These are phyloP conservation scores for Claviceps fusiformis DNA, from an alignment of 2,329 filamentous ascomycete genomes.

Conservation along the genomic window DNA sequence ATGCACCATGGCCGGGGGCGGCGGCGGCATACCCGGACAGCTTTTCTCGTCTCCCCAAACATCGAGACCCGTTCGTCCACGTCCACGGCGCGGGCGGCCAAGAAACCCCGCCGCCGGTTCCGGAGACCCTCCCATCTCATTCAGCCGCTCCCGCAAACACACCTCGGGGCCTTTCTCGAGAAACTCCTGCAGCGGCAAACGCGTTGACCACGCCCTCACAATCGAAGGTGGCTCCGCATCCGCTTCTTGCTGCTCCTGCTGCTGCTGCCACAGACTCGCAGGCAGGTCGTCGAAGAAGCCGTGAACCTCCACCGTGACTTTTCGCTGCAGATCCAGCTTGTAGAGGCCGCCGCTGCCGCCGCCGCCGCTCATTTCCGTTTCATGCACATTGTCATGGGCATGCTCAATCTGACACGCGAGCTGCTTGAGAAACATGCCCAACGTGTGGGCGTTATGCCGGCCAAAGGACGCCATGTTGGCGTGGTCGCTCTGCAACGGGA, in stretches of 20 bases:
- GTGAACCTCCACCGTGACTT: conserved; percentile 40
- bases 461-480: conserved; percentile 42
- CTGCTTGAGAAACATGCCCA: conserved; percentile 26
- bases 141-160: conserved; percentile 40
- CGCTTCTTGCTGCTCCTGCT: neutral
- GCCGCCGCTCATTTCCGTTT: conserved; percentile 9
- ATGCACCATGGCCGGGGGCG: neutral
- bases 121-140: conserved; percentile 20
- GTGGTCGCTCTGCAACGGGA: conserved; percentile 40
- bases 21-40: neutral
- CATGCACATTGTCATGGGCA: conserved; percentile 18
- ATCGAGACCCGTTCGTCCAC: conserved; percentile 15
- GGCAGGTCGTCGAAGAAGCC: conserved; percentile 45
- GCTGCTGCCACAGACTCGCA: neutral
- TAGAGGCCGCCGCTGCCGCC: conserved; percentile 22
- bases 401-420: conserved; percentile 18
- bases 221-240: conserved; percentile 10
- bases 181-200: conserved; percentile 39
- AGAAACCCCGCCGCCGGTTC: no score
- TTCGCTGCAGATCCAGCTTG: conserved; percentile 31
- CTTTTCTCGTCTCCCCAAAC: no score
- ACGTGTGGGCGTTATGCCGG: conserved; percentile 31
- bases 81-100: conserved; percentile 17
- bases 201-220: conserved; percentile 37
- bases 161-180: conserved; percentile 39